These are phyloP conservation scores for Cladosporium colombiae DNA, from an alignment of 2,329 filamentous ascomycete species.

Conservation along the genomic window DNA sequence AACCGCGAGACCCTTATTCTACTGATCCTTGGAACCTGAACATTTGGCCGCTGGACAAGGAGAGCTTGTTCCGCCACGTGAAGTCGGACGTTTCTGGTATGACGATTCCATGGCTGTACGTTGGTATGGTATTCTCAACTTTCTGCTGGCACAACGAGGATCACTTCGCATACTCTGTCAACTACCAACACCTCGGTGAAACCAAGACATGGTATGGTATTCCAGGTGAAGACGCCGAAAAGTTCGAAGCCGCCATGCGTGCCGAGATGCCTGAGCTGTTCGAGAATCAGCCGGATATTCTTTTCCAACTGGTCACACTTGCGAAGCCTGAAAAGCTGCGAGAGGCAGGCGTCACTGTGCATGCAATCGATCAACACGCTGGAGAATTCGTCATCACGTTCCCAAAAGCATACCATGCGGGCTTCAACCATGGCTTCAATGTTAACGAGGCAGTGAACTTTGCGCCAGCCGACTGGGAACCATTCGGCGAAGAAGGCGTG, in stretches of 20 bases:
- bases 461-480: conserved; percentile 92
- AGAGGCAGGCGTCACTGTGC: conserved; percentile 90
- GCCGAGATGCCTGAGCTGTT: conserved; percentile 95
- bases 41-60: conserved; percentile 82
- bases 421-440: conserved; percentile 98
- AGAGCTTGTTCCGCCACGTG: conserved; percentile 94
- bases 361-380: conserved; percentile 91
- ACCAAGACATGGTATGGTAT: conserved; percentile 99
- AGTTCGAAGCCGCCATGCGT: conserved; percentile 93
- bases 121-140: conserved; percentile 98
- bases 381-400: conserved; percentile 97
- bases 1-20: conserved; percentile 83
- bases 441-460: conserved; percentile 99
- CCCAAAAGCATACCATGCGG: conserved; percentile 93
- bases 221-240: conserved; percentile 86
- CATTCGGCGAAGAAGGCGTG: conserved; percentile 82
- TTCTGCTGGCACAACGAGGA: conserved; percentile 99
- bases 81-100: conserved; percentile 98
- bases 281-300: conserved; percentile 90
- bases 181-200: conserved; percentile 96
- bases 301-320: conserved; percentile 96
- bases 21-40: conserved; percentile 96
- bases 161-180: conserved; percentile 95
- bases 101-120: conserved; percentile 99
- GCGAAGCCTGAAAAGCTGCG: conserved; percentile 89